phyloP scores from a whole-genome alignment of 805 yeast genomes.

The Saturnispora quitensis region DNA sequence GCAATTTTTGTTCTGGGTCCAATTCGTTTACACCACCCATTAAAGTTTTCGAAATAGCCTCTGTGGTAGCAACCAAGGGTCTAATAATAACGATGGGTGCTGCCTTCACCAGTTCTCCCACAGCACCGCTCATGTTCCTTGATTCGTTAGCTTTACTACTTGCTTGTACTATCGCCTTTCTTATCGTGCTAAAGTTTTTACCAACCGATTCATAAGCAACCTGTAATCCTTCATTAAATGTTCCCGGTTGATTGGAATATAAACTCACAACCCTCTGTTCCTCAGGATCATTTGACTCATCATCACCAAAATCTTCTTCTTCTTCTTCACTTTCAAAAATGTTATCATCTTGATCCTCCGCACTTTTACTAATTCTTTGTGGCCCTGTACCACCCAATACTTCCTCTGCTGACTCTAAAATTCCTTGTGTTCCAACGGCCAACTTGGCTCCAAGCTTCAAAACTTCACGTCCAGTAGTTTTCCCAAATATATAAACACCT shows the following conservation, averaged over 20 bases:
- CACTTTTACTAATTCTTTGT: slow-evolving; percentile 6
- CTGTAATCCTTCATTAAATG: slow-evolving; percentile 59
- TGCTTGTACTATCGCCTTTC: slow-evolving; percentile 50
- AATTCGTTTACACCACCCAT: slow-evolving; percentile 78
- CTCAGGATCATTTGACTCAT: slow-evolving; percentile 21
- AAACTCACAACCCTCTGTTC: slow-evolving; percentile 42
- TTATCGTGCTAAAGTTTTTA: slow-evolving; percentile 56
- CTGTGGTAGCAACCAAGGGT: slow-evolving; percentile 89
- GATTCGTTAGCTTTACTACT: slow-evolving; percentile 55
- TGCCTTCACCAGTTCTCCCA: slow-evolving; percentile 57
- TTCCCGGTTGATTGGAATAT: slow-evolving; percentile 77
- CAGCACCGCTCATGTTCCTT: slow-evolving; percentile 57
- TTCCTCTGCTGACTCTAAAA: slow-evolving; percentile 73
- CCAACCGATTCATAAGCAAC: slow-evolving; percentile 71
- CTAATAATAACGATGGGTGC: slow-evolving; percentile 75
- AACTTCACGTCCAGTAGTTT: slow-evolving; percentile 70
- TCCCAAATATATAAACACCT: slow-evolving; percentile 66
- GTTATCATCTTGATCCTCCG: slow-evolving; percentile 19
- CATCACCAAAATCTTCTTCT: slow-evolving; percentile 18
- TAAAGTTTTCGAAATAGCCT: slow-evolving; percentile 73
- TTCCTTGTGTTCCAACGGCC: slow-evolving; percentile 80
- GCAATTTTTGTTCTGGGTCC: slow-evolving; percentile 52
- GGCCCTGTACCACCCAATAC: slow-evolving; percentile 68
- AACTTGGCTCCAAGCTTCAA: slow-evolving; percentile 74
- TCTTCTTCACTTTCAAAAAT: slow-evolving; percentile 24